These are phyloP conservation scores for Septoria linicola DNA, from an alignment of 2,329 filamentous ascomycete genomes.

Conservation along the genomic window DNA sequence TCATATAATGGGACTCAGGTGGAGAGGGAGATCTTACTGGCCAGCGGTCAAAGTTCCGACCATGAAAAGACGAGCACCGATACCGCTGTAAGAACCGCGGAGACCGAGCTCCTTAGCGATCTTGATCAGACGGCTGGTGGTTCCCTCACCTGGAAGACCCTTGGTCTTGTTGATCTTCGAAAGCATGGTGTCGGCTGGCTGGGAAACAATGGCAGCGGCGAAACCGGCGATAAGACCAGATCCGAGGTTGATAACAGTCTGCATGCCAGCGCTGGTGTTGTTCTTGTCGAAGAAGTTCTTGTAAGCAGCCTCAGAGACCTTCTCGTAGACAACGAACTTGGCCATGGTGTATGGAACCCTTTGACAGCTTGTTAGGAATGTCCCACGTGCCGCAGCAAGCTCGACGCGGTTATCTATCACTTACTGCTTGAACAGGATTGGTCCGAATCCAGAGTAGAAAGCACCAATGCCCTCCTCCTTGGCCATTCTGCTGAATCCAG, in stretches of 20 bases:
- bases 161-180: constrained; percentile 96
- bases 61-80: constrained; percentile 76
- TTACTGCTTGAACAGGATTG: constrained; percentile 78
- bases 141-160: constrained; percentile 82
- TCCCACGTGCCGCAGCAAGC: too few species aligned
- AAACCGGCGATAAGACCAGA: constrained; percentile 85
- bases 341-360: constrained; percentile 91
- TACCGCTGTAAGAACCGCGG: constrained; percentile 71
- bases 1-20: too few species aligned
- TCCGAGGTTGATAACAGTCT: constrained; percentile 79
- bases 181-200: constrained; percentile 91
- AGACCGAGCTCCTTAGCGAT: constrained; percentile 83
- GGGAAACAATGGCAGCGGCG: constrained; percentile 80
- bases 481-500: constrained; percentile 78
- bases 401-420: constrained; percentile 17
- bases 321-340: constrained; percentile 94
- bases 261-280: constrained; percentile 63
- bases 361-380: constrained; percentile 16
- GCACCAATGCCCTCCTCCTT: constrained; percentile 79
- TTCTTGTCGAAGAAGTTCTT: constrained; percentile 64
- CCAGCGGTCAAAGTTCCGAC: constrained; percentile 72
- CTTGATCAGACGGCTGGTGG: constrained; percentile 77
- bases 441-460: constrained; percentile 90
- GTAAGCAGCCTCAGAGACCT: constrained; percentile 76
- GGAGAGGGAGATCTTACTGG: too few species aligned